Conservation (phyloP, 2,329 filamentous ascomycete genomes). For the Fusarium pseudocircinatum region DNA sequence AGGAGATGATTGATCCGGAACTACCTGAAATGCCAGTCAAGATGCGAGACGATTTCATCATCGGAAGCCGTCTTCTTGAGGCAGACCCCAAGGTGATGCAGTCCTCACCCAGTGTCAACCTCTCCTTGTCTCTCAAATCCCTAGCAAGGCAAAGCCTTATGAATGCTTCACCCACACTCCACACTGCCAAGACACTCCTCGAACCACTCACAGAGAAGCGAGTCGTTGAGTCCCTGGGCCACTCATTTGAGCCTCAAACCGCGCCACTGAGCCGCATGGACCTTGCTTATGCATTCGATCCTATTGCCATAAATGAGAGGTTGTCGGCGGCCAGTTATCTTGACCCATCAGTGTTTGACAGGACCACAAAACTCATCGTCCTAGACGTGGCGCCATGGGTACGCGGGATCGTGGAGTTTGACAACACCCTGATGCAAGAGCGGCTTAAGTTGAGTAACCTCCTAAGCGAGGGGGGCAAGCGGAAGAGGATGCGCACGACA, state of each 20-base stretch:
- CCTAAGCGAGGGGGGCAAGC: slow-evolving; percentile 65
- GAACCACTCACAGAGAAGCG: slow-evolving; percentile 47
- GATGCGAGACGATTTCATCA: slow-evolving; percentile 60
- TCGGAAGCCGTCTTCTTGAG: slow-evolving; percentile 61
- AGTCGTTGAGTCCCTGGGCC: slow-evolving; percentile 51
- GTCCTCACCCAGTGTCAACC: slow-evolving; percentile 35
- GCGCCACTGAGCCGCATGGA: slow-evolving; percentile 58
- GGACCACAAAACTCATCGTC: slow-evolving; percentile 70
- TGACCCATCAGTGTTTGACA: slow-evolving; percentile 80
- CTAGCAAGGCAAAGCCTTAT: slow-evolving; percentile 41
- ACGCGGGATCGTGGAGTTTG: slow-evolving; percentile 83
- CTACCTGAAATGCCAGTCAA: slow-evolving; percentile 63
- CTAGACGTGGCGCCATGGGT: slow-evolving; percentile 89
- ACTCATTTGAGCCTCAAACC: slow-evolving; percentile 46
- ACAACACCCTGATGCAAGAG: slow-evolving; percentile 75
- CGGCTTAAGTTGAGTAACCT: slow-evolving; percentile 70
- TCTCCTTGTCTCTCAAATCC: slow-evolving; percentile 46
- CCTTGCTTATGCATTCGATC: slow-evolving; percentile 68
- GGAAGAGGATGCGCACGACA: slow-evolving; percentile 72
- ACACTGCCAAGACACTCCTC: slow-evolving; percentile 17
- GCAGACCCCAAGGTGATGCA: slow-evolving; percentile 50
- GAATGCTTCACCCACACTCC: background rate
- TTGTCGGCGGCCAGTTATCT: slow-evolving; percentile 54
- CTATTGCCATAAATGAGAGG: slow-evolving; percentile 64
- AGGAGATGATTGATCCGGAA: slow-evolving; percentile 69